These are phyloP conservation scores for Fusarium floridanum DNA, from an alignment of 2,329 filamentous ascomycete species.

Conservation along the genomic window DNA sequence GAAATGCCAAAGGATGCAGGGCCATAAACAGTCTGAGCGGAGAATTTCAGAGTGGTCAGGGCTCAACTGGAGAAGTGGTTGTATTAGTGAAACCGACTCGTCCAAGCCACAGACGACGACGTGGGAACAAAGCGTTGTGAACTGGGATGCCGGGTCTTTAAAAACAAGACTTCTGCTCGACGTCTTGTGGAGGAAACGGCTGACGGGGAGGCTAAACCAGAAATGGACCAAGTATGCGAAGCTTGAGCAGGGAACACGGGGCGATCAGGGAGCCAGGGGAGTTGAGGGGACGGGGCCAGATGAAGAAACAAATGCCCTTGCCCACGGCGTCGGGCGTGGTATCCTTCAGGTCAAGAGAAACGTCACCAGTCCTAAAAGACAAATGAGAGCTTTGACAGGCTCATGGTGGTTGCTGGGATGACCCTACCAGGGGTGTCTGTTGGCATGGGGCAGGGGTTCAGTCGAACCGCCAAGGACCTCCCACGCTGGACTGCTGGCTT, in stretches of 20 bases:
- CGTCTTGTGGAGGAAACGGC: slow-evolving; percentile 47
- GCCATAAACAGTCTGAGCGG: slow-evolving; percentile 43
- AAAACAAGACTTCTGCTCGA: slow-evolving; percentile 36
- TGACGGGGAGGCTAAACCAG: slow-evolving; percentile 47
- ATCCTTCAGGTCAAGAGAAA: slow-evolving; percentile 45
- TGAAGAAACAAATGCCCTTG: slow-evolving; percentile 47
- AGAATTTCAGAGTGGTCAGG: slow-evolving; percentile 46
- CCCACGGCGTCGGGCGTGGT: slow-evolving; percentile 38
- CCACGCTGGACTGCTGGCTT: slow-evolving; percentile 39
- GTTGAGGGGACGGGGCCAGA: slow-evolving; percentile 35
- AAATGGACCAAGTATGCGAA: slow-evolving; percentile 48
- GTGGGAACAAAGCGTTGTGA: slow-evolving; percentile 44
- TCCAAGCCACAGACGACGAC: slow-evolving; percentile 45
- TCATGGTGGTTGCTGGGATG: slow-evolving; percentile 46
- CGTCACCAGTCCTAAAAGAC: slow-evolving; percentile 41
- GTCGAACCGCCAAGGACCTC: slow-evolving; percentile 40
- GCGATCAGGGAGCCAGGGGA: slow-evolving; percentile 48
- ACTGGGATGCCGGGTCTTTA: slow-evolving; percentile 41
- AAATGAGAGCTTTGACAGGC: slow-evolving; percentile 44
- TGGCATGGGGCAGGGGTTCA: slow-evolving; percentile 45
- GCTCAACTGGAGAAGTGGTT: slow-evolving; percentile 44
- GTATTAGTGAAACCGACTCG: slow-evolving; percentile 47
- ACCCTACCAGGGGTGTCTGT: slow-evolving; percentile 42
- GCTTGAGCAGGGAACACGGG: slow-evolving; percentile 47
- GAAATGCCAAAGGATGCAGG: slow-evolving; percentile 53